phyloP scores from a whole-genome alignment of 352 stramenopile species.

The Pythium rishiriense region DNA sequence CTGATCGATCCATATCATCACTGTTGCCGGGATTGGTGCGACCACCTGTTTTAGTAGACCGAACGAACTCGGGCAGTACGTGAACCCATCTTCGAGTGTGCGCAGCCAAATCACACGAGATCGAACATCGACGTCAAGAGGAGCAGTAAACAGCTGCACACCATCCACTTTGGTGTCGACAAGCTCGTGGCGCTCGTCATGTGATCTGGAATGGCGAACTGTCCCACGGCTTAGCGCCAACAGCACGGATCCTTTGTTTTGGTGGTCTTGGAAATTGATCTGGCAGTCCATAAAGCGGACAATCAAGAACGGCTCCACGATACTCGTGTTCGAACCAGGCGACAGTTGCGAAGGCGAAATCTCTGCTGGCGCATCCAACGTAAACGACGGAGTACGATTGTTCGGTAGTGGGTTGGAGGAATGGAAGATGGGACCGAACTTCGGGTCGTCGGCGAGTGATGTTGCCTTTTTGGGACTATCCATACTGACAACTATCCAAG shows the following conservation, averaged over 20 bases:
- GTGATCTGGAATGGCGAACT: conserved; percentile 55
- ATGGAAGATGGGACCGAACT: conserved; percentile 62
- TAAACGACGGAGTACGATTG: conserved; percentile 24
- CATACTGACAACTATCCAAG: conserved; percentile 6
- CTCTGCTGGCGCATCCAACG: neutral
- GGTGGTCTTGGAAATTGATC: conserved; percentile 67
- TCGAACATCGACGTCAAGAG: conserved; percentile 71
- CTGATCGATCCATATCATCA: conserved; percentile 59
- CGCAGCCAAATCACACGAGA: conserved; percentile 70
- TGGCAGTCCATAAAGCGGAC: conserved; percentile 82
- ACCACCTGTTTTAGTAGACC: conserved; percentile 68
- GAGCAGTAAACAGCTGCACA: conserved; percentile 64
- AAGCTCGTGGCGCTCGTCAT: conserved; percentile 47
- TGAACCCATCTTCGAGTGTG: conserved; percentile 44
- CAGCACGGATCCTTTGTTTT: conserved; percentile 69
- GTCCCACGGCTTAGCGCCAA: conserved; percentile 61
- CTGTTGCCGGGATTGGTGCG: conserved; percentile 53
- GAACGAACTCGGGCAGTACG: conserved; percentile 61
- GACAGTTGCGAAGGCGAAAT: conserved; percentile 3
- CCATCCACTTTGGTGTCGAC: conserved; percentile 65
- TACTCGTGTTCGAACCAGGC: neutral
- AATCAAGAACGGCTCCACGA: conserved; percentile 62
- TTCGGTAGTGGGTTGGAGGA: conserved; percentile 25
- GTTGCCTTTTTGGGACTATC: conserved; percentile 62
- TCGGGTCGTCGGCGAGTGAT: conserved; percentile 67